Evolutionary conservation across 2,329 filamentous ascomycete genomes (phyloP).

Genomic region (Aspergillus sp.): DNA sequence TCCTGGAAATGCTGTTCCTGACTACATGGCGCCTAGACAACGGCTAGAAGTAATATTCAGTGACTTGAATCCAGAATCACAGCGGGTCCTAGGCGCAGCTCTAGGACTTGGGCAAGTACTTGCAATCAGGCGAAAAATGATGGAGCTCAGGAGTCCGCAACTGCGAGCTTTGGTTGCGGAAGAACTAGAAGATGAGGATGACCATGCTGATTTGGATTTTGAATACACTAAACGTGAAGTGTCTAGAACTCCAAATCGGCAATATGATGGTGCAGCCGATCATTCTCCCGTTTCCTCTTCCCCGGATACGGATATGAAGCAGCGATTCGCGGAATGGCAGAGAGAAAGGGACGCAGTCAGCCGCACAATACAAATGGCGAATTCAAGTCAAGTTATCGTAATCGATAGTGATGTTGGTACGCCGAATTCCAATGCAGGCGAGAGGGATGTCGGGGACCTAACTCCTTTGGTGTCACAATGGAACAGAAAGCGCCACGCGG

Average conservation of each 20-base stretch:
- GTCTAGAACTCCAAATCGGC: slow-evolving; percentile 12
- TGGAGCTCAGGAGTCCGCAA: slow-evolving; percentile 11
- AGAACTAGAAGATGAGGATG: slow-evolving; percentile 2
- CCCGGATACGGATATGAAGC: slow-evolving; percentile 25
- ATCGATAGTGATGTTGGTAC: slow-evolving; percentile 41
- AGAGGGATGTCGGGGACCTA: neutral
- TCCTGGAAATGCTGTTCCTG: slow-evolving; percentile 12
- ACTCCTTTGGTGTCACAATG: neutral
- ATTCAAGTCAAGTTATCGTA: slow-evolving; percentile 44
- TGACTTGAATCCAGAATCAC: slow-evolving; percentile 38
- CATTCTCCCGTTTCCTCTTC: slow-evolving; percentile 5
- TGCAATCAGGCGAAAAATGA: slow-evolving; percentile 34
- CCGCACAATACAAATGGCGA: slow-evolving; percentile 44
- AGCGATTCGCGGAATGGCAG: slow-evolving; percentile 45
- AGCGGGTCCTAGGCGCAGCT: slow-evolving; percentile 42
- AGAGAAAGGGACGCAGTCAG: slow-evolving; percentile 46
- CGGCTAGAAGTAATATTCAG: slow-evolving; percentile 36
- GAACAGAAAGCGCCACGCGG: neutral
- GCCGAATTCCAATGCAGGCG: slow-evolving; percentile 4
- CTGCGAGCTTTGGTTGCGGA: neutral
- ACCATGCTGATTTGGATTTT: neutral
- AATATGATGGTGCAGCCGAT: neutral
- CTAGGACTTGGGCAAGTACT: slow-evolving; percentile 45
- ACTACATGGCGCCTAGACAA: slow-evolving; percentile 24
- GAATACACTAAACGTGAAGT: slow-evolving; percentile 4